phyloP scores from a whole-genome alignment of 2,329 filamentous ascomycete genomes.

The Fusarium sp. region DNA sequence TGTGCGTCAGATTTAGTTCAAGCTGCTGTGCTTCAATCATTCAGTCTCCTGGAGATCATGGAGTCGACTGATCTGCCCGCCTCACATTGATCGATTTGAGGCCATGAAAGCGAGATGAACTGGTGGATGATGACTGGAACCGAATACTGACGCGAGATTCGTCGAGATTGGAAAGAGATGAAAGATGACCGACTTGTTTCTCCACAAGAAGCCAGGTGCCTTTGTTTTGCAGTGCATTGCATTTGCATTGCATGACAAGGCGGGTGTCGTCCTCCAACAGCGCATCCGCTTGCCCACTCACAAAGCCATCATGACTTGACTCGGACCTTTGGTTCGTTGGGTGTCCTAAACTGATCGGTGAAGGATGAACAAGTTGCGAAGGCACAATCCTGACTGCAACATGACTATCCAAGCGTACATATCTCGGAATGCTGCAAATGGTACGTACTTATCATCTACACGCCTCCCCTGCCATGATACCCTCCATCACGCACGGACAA shows the following conservation, averaged over 20 bases:
- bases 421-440: constrained; percentile 1
- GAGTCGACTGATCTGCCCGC: constrained; percentile 21
- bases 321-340: neutral
- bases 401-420: constrained; percentile 34
- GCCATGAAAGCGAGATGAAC: constrained; percentile 26
- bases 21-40: constrained; percentile 30
- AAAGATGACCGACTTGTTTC: constrained; percentile 20
- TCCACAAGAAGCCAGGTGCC: constrained; percentile 22
- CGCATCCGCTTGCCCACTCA: constrained; percentile 20
- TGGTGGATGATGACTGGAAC: constrained; percentile 16
- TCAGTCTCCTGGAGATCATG: constrained; percentile 15
- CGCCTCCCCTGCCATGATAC: constrained; percentile 32
- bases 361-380: constrained; percentile 11
- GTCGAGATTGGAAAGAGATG: constrained; percentile 22
- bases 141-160: constrained; percentile 31
- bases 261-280: constrained; percentile 25
- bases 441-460: constrained; percentile 16
- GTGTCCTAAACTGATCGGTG: constrained; percentile 6
- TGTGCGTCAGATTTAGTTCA: constrained; percentile 32
- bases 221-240: constrained; percentile 29
- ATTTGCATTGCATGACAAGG: constrained; percentile 36
- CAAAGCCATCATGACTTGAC: constrained; percentile 17
- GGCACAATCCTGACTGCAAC: constrained; percentile 11
- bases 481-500: constrained; percentile 48
- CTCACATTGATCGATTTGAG: constrained; percentile 33